Conservation (phyloP, 2,329 filamentous ascomycete species). For the Diplodia scrobiculata region DNA sequence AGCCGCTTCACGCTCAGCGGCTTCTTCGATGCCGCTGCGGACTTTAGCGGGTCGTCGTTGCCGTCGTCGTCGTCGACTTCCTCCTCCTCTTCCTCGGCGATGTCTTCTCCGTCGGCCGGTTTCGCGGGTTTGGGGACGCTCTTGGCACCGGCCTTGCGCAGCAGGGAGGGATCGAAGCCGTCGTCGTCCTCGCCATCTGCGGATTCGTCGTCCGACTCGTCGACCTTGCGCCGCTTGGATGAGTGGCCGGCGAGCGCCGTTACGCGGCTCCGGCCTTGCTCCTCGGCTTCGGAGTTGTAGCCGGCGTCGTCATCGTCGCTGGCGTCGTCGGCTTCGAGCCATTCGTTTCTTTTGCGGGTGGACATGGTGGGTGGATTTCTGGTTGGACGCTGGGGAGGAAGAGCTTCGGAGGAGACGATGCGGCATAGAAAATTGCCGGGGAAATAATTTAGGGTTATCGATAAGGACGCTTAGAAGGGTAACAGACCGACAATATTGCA, state of each 20-base stretch:
- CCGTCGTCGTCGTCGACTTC: conserved; percentile 33
- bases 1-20: conserved; percentile 50
- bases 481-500: neutral
- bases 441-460: conserved; percentile 8
- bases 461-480: neutral
- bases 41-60: conserved; percentile 13
- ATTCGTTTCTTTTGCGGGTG: conserved; percentile 70
- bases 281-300: conserved; percentile 68
- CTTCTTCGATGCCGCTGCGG: conserved; percentile 30
- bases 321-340: conserved; percentile 58
- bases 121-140: neutral
- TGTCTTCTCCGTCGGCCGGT: conserved; percentile 33
- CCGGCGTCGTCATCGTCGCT: conserved; percentile 48
- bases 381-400: neutral
- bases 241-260: conserved; percentile 46
- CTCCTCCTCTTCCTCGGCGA: neutral
- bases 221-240: conserved; percentile 65
- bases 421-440: conserved; percentile 20
- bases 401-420: conserved; percentile 6
- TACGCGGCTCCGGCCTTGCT: conserved; percentile 65
- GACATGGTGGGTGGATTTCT: conserved; percentile 55
- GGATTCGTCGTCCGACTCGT: conserved; percentile 41
- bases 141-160: conserved; percentile 19
- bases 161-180: conserved; percentile 17
- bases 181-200: conserved; percentile 32